Conservation (phyloP, 1,284 basidiomycete genomes). For the Cerrena zonata region DNA sequence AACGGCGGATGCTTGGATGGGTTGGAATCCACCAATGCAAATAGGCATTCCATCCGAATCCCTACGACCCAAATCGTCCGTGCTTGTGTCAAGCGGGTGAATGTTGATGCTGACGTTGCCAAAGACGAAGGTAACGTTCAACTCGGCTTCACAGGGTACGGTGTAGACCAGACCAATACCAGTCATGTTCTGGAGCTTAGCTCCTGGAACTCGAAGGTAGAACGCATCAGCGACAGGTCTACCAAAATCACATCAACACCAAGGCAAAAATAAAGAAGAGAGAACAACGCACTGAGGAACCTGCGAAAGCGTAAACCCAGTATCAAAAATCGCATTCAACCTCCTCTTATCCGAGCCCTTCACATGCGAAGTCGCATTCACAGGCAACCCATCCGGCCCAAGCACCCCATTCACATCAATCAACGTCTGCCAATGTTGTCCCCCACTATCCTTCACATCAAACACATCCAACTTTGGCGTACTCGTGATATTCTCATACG, state of each 20-base stretch:
- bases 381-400: conserved; percentile 38
- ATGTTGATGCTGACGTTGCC: conserved; percentile 47
- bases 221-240: conserved; percentile 52
- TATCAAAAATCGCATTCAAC: conserved; percentile 57
- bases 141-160: conserved; percentile 52
- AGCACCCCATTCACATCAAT: conserved; percentile 34
- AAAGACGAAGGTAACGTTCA: conserved; percentile 59
- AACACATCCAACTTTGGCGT: conserved; percentile 32
- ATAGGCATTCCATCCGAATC: conserved; percentile 20
- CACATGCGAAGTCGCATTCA: conserved; percentile 41
- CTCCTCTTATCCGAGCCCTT: conserved; percentile 38
- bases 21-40: conserved; percentile 52
- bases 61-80: conserved; percentile 22
- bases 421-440: conserved; percentile 35
- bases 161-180: conserved; percentile 47
- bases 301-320: conserved; percentile 65
- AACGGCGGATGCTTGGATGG: conserved; percentile 43
- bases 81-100: conserved; percentile 56
- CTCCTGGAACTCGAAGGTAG: conserved; percentile 46
- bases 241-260: conserved; percentile 1
- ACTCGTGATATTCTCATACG: conserved; percentile 29
- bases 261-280: background rate
- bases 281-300: conserved; percentile 41
- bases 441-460: conserved; percentile 17
- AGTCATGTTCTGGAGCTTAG: conserved; percentile 41